These are phyloP conservation scores for Nakazawaea wyomingensis DNA, from an alignment of 805 yeast species.

Conservation along the genomic window DNA sequence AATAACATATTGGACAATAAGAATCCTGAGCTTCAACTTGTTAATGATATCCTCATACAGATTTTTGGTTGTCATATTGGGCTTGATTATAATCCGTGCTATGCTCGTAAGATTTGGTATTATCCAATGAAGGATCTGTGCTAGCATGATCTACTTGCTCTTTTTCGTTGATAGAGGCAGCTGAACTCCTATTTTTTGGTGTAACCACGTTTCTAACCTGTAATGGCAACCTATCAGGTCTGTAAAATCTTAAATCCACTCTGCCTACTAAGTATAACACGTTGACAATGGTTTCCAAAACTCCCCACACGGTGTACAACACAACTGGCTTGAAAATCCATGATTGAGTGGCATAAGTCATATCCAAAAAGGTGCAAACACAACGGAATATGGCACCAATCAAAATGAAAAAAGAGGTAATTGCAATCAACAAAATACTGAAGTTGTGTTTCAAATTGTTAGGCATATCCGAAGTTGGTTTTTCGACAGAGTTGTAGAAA, in stretches of 20 bases:
- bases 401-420: conserved; percentile 45
- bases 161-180: conserved; percentile 2
- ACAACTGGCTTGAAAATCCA: conserved; percentile 50
- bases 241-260: conserved; percentile 72
- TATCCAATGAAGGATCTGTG: conserved; percentile 5
- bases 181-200: not conserved
- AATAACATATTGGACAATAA: too few species aligned
- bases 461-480: conserved; percentile 26
- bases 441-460: conserved; percentile 39
- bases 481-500: conserved; percentile 16
- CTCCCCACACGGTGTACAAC: conserved; percentile 68
- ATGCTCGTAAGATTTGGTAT: not conserved
- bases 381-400: conserved; percentile 47
- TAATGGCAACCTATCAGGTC: conserved; percentile 45
- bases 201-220: not conserved
- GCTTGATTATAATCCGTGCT: not conserved
- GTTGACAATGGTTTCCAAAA: conserved; percentile 54
- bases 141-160: not conserved
- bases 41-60: too few species aligned
- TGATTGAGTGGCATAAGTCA: conserved; percentile 26
- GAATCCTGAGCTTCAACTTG: too few species aligned
- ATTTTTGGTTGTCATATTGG: not conserved
- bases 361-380: conserved; percentile 37
- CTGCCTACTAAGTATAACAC: conserved; percentile 55
- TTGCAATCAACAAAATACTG: conserved; percentile 40